Evolutionary conservation across 257 asterid species (phyloP).

Genomic region (Lantana camara): DNA sequence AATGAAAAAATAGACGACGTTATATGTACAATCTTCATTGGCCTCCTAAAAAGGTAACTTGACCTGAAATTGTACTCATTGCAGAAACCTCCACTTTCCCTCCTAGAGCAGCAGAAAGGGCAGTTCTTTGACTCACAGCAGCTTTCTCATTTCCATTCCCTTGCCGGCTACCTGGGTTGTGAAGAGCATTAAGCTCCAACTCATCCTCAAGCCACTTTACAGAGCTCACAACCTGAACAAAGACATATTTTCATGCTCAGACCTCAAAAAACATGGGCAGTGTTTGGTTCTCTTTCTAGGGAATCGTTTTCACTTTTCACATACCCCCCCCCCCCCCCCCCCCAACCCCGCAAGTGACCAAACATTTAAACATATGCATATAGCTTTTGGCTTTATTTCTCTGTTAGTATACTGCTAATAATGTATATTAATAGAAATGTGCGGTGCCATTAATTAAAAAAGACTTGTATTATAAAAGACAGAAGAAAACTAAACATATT

Average conservation of each 20-base stretch:
- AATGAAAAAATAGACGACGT: constrained; percentile 7
- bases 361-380: too few relatives aligned
- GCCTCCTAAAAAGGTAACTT: constrained; percentile 15
- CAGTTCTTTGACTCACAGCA: constrained; percentile 90
- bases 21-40: constrained; percentile 15
- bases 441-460: too few relatives aligned
- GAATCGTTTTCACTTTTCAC: too few relatives aligned
- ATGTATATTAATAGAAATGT: too few relatives aligned
- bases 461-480: too few relatives aligned
- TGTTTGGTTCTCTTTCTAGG: too few relatives aligned
- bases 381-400: too few relatives aligned
- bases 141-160: constrained; percentile 96
- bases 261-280: not conserved
- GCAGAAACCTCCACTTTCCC: constrained; percentile 93
- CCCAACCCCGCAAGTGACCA: too few relatives aligned
- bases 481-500: too few relatives aligned
- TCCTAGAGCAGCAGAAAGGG: constrained; percentile 96
- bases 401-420: too few relatives aligned
- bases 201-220: constrained; percentile 99
- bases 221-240: constrained; percentile 92
- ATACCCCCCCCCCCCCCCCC: too few relatives aligned
- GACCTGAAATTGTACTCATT: constrained; percentile 92
- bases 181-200: constrained; percentile 98
- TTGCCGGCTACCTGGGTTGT: constrained; percentile 92
- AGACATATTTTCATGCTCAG: constrained; percentile 25